Evolutionary conservation across 2,329 filamentous ascomycete species (phyloP), one percentile per base, ranked within the genome.

Genomic region (Byssothecium circinans): DNA sequence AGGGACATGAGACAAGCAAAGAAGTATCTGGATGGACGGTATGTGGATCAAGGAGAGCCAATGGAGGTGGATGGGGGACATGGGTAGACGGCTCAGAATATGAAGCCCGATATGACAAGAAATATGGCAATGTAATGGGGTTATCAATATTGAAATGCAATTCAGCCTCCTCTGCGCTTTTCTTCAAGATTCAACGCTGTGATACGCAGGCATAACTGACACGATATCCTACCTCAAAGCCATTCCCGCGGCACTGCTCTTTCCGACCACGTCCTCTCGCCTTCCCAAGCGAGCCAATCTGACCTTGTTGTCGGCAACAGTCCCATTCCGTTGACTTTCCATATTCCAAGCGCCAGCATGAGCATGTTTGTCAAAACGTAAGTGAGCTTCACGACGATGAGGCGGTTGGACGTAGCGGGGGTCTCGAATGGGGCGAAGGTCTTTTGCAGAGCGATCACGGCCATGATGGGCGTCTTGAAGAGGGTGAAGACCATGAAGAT

Each of bases 401-500:
- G 80, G 68, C 89, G 83, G 32, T 74, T 77, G 54, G 81, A 82
- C 59, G 89, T 96, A 27, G 82, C 84, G 43, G 90, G 85, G 17
- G 89, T 91, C 71, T 96, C 90, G 73, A 95, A 95, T 53, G 87
- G 86, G 67, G 89, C 84, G 71, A 99, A 97, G n/a, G 88, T 89
- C 65, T 86, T 82, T 67, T 94, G 91, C 39, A 92, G 92, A 58
- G 78, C 83, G 51, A 95, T 74, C 37, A 97, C 76, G 27, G 91
- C 94, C 72, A 89, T 83, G 51, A 99, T 81, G 8, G 94, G 94
- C 58, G 89, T 95, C 79, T 97, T 97, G 81, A 99, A 99, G 37
- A 95, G 86, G 88, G 96, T 97, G 65, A 92, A 91, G 15, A 97
- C 92, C 91, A 97, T 99, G 90, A 97, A 97, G 74, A 99, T 97